Evolutionary conservation across 208 protist genomes (phyloP), one percentile per base, ranked within the genome.

Genomic region (Wallacemonas collosoma): DNA sequence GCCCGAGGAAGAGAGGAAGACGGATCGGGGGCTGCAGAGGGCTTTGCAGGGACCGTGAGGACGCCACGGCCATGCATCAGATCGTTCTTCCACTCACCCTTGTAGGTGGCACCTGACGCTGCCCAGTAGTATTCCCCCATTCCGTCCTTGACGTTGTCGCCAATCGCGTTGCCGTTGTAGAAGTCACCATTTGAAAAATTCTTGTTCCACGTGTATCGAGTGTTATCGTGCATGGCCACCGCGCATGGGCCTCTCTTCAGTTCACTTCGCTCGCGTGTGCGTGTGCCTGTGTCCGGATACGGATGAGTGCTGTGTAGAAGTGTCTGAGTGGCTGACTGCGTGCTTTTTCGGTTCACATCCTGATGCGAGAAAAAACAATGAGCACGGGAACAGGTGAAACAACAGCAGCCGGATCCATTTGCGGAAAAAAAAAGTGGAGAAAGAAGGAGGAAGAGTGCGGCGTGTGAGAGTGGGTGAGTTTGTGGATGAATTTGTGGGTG

Each of bases 171-270:
- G 39, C 85, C 88, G 35, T 73, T 69, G 73, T 95, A 94, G 15
- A 40, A 67, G 71, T 93, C 88, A 11, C 87, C 88, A 48, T 95
- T 94, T 26, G 81, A 63, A 55, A 91, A 93, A 43, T 80, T 91
- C 50, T 87, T 86, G 38, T 47, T 85, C 85, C 76, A 93, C 58
- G 65, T 57, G 66, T 81, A 90, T 1, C 85, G 87, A 44, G 47
- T 74, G 39, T 81, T 79, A 36, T 53, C 17, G 26, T 43, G 43
- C 71, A 73, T 69, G 48, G 15, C 26, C 26, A 26, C 26, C 0
- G 26, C 26, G 26, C 26, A 26, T 26, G 26, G 26, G 26, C 26
- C 26, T 26, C 26, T 26, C 26, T 26, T 26, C 26, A 26, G 26
- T 26, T 26, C 26, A 26, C 26, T 26, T 26, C 26, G 26, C 26